Evolutionary conservation across 768 basidiomycete species (phyloP).

Genomic region (Mrakia frigida): DNA sequence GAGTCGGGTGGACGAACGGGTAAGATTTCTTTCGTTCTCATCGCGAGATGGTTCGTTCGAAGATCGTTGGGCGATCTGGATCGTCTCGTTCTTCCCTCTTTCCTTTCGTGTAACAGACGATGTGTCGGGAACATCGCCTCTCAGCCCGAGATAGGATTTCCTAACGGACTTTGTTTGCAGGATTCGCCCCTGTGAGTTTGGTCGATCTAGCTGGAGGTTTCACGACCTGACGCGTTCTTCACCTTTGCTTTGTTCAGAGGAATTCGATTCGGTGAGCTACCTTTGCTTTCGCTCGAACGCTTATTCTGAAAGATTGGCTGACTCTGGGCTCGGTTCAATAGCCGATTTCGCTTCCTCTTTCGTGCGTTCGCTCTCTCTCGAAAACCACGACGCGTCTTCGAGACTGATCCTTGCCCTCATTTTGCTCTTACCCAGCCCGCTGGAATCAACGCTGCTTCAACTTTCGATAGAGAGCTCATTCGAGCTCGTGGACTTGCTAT

Average conservation of each 20-base stretch:
- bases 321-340: neutral
- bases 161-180: conserved; percentile 52
- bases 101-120: conserved; percentile 29
- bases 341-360: conserved; percentile 21
- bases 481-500: conserved; percentile 24
- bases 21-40: neutral
- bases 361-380: neutral
- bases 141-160: conserved; percentile 50
- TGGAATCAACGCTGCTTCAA: conserved; percentile 74
- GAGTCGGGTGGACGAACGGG: conserved; percentile 41
- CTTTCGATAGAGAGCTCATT: conserved; percentile 41
- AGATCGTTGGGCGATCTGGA: neutral
- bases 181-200: conserved; percentile 46
- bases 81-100: neutral
- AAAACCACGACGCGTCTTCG: conserved; percentile 43
- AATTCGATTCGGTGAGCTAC: neutral
- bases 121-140: conserved; percentile 54
- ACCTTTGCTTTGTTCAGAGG: neutral
- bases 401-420: neutral
- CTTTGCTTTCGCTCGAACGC: neutral
- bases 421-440: conserved; percentile 53
- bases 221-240: neutral
- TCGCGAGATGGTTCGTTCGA: neutral
- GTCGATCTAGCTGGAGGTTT: neutral
- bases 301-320: neutral